Conservation (phyloP, 2,329 filamentous ascomycete genomes). For the Sclerotinia sclerotiorum region DNA sequence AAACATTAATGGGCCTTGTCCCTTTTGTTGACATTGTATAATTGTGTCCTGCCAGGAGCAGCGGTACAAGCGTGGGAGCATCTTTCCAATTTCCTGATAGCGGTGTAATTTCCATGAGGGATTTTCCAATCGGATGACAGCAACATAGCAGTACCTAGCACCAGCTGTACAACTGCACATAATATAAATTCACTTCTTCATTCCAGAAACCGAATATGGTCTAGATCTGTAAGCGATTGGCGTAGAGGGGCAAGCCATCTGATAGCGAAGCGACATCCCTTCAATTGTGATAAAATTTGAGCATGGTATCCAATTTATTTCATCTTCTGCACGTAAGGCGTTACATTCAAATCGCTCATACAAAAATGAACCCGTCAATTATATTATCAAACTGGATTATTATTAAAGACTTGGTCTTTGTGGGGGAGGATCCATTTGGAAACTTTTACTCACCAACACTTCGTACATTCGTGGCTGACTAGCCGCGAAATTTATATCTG, state of each 20-base stretch:
- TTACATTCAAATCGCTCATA: conserved; percentile 19
- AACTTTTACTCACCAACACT: background rate
- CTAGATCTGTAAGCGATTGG: background rate
- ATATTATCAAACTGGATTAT: background rate
- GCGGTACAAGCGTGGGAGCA: conserved; percentile 1
- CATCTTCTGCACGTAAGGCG: background rate
- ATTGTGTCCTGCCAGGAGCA: background rate
- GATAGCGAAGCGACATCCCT: background rate
- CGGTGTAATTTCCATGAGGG: background rate
- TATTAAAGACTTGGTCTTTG: background rate
- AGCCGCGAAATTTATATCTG: conserved; percentile 5
- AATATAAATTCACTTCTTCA: conserved; percentile 6
- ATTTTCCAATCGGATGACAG: background rate
- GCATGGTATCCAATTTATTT: background rate
- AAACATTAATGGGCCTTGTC: background rate
- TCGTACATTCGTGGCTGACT: background rate
- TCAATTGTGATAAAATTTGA: background rate
- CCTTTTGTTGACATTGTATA: background rate
- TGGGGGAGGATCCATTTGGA: background rate
- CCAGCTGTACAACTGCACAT: background rate
- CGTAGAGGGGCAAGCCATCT: background rate
- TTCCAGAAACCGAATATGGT: background rate
- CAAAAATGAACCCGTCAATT: background rate
- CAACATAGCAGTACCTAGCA: background rate
- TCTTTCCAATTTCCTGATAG: background rate